Conservation (phyloP, 2,329 filamentous ascomycete genomes). For the Chrysoporthe puriensis region DNA sequence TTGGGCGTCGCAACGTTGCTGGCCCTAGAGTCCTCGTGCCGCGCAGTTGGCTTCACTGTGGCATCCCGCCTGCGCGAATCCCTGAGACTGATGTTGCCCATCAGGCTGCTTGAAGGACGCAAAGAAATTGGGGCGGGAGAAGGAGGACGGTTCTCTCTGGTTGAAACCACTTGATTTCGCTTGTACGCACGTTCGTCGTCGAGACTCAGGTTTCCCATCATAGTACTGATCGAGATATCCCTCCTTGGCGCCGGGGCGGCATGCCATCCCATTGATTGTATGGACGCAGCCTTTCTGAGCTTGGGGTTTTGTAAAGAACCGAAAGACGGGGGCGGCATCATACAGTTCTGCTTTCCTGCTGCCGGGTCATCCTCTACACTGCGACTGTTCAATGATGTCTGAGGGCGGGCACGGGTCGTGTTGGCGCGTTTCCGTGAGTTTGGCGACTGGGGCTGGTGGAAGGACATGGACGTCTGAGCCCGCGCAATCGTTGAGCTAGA, state of each 20-base stretch:
- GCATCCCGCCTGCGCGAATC: constrained; percentile 34
- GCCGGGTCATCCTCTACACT: constrained; percentile 36
- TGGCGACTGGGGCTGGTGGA: constrained; percentile 51
- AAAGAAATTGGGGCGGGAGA: constrained; percentile 24
- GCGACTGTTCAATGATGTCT: constrained; percentile 42
- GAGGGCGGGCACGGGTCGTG: constrained; percentile 44
- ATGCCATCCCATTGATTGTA: constrained; percentile 32
- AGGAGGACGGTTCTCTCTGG: constrained; percentile 34
- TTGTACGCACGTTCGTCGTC: constrained; percentile 35
- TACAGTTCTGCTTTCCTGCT: constrained; percentile 44
- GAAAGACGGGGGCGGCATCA: constrained; percentile 33
- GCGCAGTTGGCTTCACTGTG: constrained; percentile 18
- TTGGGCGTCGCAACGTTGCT: constrained; percentile 35
- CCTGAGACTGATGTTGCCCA: constrained; percentile 37
- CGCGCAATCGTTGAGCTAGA: constrained; percentile 47
- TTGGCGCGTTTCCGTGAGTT: constrained; percentile 49
- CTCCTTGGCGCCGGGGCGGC: constrained; percentile 18
- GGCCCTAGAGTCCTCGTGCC: constrained; percentile 23
- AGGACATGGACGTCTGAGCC: constrained; percentile 55
- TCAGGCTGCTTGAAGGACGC: constrained; percentile 32
- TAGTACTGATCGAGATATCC: constrained; percentile 41
- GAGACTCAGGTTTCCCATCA: constrained; percentile 46
- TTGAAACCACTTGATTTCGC: constrained; percentile 53
- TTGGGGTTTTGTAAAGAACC: constrained; percentile 31
- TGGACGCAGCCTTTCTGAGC: constrained; percentile 35